A percentile compares a stretch with the other conserved stretches of the same genome.
Evolutionary conservation across 2,329 filamentous ascomycete species (phyloP).

Genomic region (Thelonectria olida): DNA sequence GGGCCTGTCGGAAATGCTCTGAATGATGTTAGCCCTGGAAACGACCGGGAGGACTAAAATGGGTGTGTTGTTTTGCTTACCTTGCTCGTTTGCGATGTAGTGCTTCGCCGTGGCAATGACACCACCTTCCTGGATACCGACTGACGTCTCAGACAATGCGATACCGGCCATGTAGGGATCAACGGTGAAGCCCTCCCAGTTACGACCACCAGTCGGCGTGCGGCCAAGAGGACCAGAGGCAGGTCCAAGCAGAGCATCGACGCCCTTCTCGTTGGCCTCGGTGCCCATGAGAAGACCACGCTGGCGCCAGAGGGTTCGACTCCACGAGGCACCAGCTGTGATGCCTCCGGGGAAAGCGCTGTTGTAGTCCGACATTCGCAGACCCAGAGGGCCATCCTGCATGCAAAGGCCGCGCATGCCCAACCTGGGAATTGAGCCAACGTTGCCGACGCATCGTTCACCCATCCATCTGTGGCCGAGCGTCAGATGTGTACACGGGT

Average conservation of each 20-base stretch:
- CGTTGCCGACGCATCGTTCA: conserved; percentile 81
- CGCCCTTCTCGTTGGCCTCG: conserved; percentile 79
- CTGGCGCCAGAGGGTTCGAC: conserved; percentile 71
- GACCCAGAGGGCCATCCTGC: conserved; percentile 85
- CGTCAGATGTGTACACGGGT: conserved; percentile 37
- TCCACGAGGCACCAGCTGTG: conserved; percentile 85
- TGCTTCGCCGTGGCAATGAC: conserved; percentile 88
- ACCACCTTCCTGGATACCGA: conserved; percentile 83
- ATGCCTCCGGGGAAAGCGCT: conserved; percentile 84
- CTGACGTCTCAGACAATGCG: conserved; percentile 76
- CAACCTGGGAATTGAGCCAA: conserved; percentile 74
- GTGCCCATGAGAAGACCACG: conserved; percentile 58
- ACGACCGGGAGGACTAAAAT: fast-evolving
- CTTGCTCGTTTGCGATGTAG: conserved; percentile 77
- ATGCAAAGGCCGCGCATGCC: conserved; percentile 80
- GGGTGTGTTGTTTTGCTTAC: conserved; percentile 38
- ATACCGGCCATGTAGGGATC: conserved; percentile 81
- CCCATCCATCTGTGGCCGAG: conserved; percentile 50
- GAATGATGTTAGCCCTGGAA: conserved; percentile 8
- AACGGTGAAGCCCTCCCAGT: conserved; percentile 75
- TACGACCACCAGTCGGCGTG: conserved; percentile 56
- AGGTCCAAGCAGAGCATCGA: conserved; percentile 73
- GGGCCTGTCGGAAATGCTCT: conserved; percentile 76
- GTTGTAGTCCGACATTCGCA: conserved; percentile 80
- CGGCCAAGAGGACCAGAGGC: conserved; percentile 59